A percentile compares a stretch with the other conserved stretches of the same genome.
phyloP scores from a whole-genome alignment of 73 alveolate species.

The Paramecium caudatum region DNA sequence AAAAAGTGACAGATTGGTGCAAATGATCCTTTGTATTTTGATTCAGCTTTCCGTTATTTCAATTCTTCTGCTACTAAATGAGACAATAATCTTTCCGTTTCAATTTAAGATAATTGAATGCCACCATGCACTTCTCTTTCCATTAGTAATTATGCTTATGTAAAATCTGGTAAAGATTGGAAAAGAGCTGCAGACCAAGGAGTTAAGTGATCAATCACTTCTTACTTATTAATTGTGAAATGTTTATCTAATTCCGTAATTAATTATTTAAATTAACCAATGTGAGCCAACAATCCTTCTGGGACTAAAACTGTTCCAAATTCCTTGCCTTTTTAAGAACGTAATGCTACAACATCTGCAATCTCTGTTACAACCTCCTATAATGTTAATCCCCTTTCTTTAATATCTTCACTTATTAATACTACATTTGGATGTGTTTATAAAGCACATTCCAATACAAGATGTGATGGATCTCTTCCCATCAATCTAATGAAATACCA shows the following conservation, averaged over 20 bases:
- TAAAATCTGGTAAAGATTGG: conserved; percentile 87
- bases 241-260: conserved; percentile 79
- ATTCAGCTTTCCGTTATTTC: conserved; percentile 83
- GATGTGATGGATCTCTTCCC: conserved; percentile 96
- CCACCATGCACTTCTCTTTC: conserved; percentile 88
- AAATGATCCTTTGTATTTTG: conserved; percentile 91
- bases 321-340: conserved; percentile 81
- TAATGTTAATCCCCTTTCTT: conserved; percentile 82
- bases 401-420: conserved; percentile 84
- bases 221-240: conserved; percentile 61
- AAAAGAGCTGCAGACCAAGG: conserved; percentile 88
- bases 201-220: conserved; percentile 72
- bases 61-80: conserved; percentile 89
- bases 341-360: conserved; percentile 80
- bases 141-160: conserved; percentile 83
- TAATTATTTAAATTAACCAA: conserved; percentile 85
- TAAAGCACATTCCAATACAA: conserved; percentile 91
- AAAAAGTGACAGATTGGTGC: conserved; percentile 97
- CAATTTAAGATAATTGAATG: conserved; percentile 90
- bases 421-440: conserved; percentile 90
- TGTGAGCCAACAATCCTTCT: conserved; percentile 88
- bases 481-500: conserved; percentile 93
- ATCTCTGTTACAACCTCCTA: conserved; percentile 81
- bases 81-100: conserved; percentile 96
- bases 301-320: conserved; percentile 90